A percentile compares a stretch with the other conserved stretches of the same genome.
Evolutionary conservation across 1,139 yeast species (phyloP).

Genomic region (Yamadazyma songkhlaensis): DNA sequence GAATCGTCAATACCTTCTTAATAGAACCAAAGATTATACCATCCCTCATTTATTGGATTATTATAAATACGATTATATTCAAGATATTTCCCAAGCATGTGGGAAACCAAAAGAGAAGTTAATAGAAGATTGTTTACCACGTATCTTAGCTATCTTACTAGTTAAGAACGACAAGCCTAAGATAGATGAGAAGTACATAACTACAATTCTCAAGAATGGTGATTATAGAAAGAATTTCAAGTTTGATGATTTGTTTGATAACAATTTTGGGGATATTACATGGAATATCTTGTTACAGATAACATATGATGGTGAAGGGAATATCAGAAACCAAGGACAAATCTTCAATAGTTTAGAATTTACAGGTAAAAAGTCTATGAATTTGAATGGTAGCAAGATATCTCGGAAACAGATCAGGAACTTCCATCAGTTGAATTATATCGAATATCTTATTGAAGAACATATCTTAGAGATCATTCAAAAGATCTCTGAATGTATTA

Average conservation of each 20-base stretch:
- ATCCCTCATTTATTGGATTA: constrained; percentile 73
- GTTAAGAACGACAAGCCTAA: constrained; percentile 28
- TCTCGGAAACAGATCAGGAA: constrained; percentile 12
- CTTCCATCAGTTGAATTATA: constrained; percentile 15
- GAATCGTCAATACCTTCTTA: constrained; percentile 57
- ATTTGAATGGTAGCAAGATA: constrained; percentile 5
- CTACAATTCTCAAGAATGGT: constrained; percentile 52
- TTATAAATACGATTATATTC: constrained; percentile 59
- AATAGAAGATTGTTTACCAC: constrained; percentile 33
- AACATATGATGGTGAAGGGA: constrained; percentile 27
- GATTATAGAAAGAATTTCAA: constrained; percentile 38
- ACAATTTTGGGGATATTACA: constrained; percentile 41
- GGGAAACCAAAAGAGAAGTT: constrained; percentile 32
- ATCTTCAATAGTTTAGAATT: constrained; percentile 41
- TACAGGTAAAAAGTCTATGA: constrained; percentile 31
- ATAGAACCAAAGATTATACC: constrained; percentile 69
- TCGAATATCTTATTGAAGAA: constrained; percentile 41
- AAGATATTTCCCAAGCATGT: constrained; percentile 46
- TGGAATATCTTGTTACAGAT: constrained; percentile 43
- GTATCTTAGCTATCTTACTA: constrained; percentile 40
- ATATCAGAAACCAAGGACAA: constrained; percentile 26
- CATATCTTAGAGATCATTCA: constrained; percentile 76
- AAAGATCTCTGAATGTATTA: constrained; percentile 73
- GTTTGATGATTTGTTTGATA: constrained; percentile 42
- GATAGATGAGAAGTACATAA: constrained; percentile 49